Conservation (phyloP, 139 green algal species). For the Tetratostichococcus sp. region DNA sequence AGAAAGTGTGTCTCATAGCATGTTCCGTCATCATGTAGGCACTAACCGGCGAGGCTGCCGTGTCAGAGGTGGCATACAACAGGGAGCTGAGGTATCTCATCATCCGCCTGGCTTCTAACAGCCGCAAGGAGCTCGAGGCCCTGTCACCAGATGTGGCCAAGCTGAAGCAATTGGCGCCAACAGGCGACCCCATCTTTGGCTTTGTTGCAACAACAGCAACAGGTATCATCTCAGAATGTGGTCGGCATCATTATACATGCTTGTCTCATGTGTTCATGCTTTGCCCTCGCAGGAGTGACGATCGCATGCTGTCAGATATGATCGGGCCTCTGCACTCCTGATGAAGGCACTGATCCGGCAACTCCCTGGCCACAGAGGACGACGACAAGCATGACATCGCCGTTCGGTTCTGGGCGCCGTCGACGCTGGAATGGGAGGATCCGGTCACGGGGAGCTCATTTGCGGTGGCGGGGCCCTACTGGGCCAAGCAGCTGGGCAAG, state of each 20-base stretch:
- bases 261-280: too few relatives aligned
- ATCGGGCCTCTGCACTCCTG: too few relatives aligned
- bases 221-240: too few relatives aligned
- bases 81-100: slow-evolving; percentile 20
- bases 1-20: too few relatives aligned
- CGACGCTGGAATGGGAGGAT: slow-evolving; percentile 74
- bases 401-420: slow-evolving; percentile 80
- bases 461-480: slow-evolving; percentile 60
- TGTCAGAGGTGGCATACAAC: slow-evolving; percentile 16
- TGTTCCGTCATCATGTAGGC: background rate
- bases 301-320: too few relatives aligned
- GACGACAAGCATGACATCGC: slow-evolving; percentile 34
- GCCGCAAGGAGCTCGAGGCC: slow-evolving; percentile 24
- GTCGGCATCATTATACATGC: too few relatives aligned
- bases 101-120: slow-evolving; percentile 10
- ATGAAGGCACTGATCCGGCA: too few relatives aligned
- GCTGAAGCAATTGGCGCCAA: slow-evolving; percentile 7
- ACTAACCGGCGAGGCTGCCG: background rate
- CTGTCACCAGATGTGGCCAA: slow-evolving; percentile 29
- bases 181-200: slow-evolving; percentile 12
- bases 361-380: too few relatives aligned
- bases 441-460: slow-evolving; percentile 79
- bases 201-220: slow-evolving; percentile 12
- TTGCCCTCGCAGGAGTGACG: too few relatives aligned
- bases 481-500: slow-evolving; percentile 24